phyloP scores from a whole-genome alignment of 2,329 filamentous ascomycete species.

The Fusarium nanum region DNA sequence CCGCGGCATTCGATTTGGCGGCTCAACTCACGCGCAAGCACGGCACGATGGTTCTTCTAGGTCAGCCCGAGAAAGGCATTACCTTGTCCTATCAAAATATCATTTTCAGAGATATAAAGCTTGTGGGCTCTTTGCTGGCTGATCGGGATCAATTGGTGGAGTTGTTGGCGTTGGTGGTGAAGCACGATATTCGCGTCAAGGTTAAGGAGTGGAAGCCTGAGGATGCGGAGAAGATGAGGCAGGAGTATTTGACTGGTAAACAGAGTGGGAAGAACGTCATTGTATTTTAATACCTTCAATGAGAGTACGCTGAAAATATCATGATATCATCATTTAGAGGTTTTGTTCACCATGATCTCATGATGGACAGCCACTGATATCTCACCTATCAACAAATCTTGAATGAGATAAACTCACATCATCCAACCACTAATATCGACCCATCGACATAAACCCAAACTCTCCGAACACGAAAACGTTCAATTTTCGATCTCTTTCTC shows the following conservation, averaged over 20 bases:
- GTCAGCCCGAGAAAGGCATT: slow-evolving; percentile 11
- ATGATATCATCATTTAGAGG: too few relatives aligned
- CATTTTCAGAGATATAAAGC: slow-evolving; percentile 4
- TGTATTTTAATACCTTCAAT: neutral
- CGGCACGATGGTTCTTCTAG: slow-evolving; percentile 13
- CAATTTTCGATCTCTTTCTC: neutral
- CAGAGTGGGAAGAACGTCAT: slow-evolving; percentile 4
- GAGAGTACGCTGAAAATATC: neutral
- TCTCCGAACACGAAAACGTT: slow-evolving; percentile 23
- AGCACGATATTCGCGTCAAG: slow-evolving; percentile 9
- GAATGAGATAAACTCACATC: neutral
- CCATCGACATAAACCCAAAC: neutral
- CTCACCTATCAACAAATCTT: neutral
- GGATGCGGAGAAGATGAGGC: slow-evolving; percentile 13
- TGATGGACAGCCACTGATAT: neutral
- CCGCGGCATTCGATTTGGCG: slow-evolving; percentile 3
- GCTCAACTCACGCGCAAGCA: slow-evolving; percentile 15
- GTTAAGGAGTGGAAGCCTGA: slow-evolving; percentile 19
- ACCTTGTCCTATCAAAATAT: slow-evolving; percentile 1
- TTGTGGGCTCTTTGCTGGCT: neutral
- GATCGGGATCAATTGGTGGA: neutral
- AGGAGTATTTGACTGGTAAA: neutral
- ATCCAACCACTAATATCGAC: neutral
- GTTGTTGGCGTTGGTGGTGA: neutral
- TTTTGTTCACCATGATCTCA: neutral